Evolutionary conservation across 805 yeast species (phyloP), one percentile per base, ranked within the genome.

Genomic region (Metschnikowia reukaufii): DNA sequence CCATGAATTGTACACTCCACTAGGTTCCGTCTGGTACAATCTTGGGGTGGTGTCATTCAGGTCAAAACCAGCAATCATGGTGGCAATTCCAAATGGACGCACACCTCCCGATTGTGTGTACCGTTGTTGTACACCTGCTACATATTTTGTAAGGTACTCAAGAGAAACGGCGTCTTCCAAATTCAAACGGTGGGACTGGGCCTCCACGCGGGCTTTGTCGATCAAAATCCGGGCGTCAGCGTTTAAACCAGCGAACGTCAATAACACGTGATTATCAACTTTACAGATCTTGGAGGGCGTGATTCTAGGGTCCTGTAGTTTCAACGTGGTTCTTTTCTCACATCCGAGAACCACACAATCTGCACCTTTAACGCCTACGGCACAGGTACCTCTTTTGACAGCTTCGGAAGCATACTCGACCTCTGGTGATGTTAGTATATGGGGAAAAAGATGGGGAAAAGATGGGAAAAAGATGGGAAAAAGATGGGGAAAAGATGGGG

Each of bases 41-140:
- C 81, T 84, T 37, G 98, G 97, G 29, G 76, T 79, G 18, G 68
- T 69, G 68, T 89, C 96, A 61, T 85, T 84, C 45, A 84, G 84
- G 71, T 94, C 98, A 61, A 94, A 94, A 1, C 99, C 99, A 19
- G 96, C 96, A 65, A 94, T 87, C 60, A 94, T 74, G 23, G 97
- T 94, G 42, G 97, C 85, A 58, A 94, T 87, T 48, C 99, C 99
- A 66, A 94, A 94, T 17, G 99, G 99, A 68, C 99, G 82, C 20
- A 94, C 97, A 68, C 99, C 99, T 57, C 99, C 99, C 42, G 95
- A 84, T 69, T 94, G 99, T 5, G 99, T 94, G 70, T 92, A 94
- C 67, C 84, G 81, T 67, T 94, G 99, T 69, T 94, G 97, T 37
- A 92, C 92, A 18, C 97, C 97, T n/a, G 99, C 99, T 53, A 94